A percentile compares a stretch with the other conserved stretches of the same genome.
Evolutionary conservation across 306 rosid genomes (phyloP).

Genomic region (Datisca glomerata): DNA sequence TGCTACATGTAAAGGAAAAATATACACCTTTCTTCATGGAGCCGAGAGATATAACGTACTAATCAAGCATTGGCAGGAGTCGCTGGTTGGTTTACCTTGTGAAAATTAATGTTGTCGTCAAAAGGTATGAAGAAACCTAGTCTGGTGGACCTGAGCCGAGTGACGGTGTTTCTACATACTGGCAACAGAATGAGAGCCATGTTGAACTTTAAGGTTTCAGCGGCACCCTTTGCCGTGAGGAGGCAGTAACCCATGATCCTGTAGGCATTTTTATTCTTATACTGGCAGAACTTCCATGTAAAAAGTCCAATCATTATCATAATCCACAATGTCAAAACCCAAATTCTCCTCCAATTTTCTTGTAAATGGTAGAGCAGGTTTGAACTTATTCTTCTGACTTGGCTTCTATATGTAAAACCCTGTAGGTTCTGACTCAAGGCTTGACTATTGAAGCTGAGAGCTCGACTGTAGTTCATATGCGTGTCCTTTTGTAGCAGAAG

Average conservation of each 20-base stretch:
- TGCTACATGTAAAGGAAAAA: no score
- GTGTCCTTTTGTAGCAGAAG: slow-evolving; percentile 93
- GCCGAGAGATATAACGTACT: no score
- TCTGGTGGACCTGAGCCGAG: slow-evolving; percentile 86
- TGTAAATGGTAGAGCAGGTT: slow-evolving; percentile 55
- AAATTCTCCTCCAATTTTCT: slow-evolving; percentile 84
- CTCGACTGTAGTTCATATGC: slow-evolving; percentile 91
- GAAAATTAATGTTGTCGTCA: slow-evolving; percentile 97
- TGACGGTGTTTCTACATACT: slow-evolving; percentile 86
- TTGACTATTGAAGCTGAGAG: slow-evolving; percentile 94
- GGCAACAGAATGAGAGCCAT: slow-evolving; percentile 91
- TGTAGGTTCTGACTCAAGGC: slow-evolving; percentile 95
- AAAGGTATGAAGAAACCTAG: slow-evolving; percentile 57
- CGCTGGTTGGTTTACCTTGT: slow-evolving; percentile 45
- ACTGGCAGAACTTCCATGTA: slow-evolving; percentile 74
- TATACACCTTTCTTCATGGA: no score
- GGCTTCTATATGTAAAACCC: slow-evolving; percentile 55
- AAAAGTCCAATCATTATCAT: slow-evolving; percentile 69
- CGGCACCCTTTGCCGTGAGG: slow-evolving; percentile 81
- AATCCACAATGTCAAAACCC: slow-evolving; percentile 73
- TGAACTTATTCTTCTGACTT: slow-evolving; percentile 52
- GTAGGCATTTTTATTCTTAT: slow-evolving; percentile 48
- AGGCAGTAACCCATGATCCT: slow-evolving; percentile 82
- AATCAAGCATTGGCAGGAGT: no score
- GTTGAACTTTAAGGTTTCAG: slow-evolving; percentile 88